These are phyloP conservation scores for Hypoxylon sp. DNA, from an alignment of 2,329 filamentous ascomycete genomes.

Conservation along the genomic window DNA sequence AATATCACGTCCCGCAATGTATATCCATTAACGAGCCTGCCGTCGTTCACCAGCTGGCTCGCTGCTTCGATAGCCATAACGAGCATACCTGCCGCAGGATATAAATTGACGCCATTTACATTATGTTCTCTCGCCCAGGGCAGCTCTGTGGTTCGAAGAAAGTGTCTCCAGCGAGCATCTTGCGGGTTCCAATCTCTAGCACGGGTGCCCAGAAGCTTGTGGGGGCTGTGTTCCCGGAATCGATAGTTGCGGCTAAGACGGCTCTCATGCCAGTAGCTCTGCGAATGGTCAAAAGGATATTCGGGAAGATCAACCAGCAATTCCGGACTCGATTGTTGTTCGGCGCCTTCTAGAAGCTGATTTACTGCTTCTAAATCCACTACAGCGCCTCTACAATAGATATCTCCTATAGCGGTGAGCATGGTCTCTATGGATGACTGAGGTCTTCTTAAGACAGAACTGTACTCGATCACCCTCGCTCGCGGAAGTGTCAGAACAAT, in stretches of 20 bases:
- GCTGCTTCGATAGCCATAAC: conserved; percentile 54
- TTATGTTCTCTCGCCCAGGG: conserved; percentile 63
- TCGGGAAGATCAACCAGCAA: conserved; percentile 54
- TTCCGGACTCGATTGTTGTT: conserved; percentile 13
- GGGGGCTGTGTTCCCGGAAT: conserved; percentile 44
- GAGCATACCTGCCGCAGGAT: conserved; percentile 53
- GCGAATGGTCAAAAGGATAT: conserved; percentile 60
- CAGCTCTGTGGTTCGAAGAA: conserved; percentile 56
- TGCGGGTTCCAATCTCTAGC: conserved; percentile 42
- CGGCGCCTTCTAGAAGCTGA: conserved; percentile 10
- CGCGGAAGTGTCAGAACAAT: conserved; percentile 11
- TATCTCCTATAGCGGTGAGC: conserved; percentile 13
- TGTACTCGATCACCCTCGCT: conserved; percentile 19
- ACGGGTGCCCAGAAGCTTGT: conserved; percentile 50
- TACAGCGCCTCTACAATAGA: conserved; percentile 18
- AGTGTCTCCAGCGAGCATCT: conserved; percentile 58
- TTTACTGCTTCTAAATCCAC: conserved; percentile 33
- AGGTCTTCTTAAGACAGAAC: conserved; percentile 18
- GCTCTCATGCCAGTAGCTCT: conserved; percentile 57
- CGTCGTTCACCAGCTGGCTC: conserved; percentile 19
- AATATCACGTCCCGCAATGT: conserved; percentile 27
- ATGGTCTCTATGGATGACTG: conserved; percentile 24
- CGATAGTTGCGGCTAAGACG: conserved; percentile 49
- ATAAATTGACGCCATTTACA: conserved; percentile 51
- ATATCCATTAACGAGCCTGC: conserved; percentile 9